Conservation (phyloP, 768 basidiomycete genomes). For the Suillus clintonianus region DNA sequence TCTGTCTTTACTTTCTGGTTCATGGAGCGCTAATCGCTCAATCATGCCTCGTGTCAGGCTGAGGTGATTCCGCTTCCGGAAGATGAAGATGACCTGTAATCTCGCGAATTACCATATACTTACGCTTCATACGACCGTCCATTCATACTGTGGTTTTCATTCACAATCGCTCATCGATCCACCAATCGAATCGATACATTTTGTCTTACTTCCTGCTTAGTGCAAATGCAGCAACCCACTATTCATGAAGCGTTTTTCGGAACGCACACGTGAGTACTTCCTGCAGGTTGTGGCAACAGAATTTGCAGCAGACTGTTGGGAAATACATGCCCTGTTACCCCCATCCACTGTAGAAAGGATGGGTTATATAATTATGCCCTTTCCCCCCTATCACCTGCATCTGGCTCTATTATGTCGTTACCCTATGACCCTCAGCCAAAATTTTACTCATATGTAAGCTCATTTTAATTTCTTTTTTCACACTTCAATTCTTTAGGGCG, state of each 20-base stretch:
- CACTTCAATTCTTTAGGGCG: too few relatives aligned
- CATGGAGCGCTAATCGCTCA: conserved; percentile 9
- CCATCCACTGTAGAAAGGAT: too few relatives aligned
- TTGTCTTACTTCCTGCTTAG: conserved; percentile 18
- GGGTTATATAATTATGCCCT: too few relatives aligned
- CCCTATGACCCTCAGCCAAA: too few relatives aligned
- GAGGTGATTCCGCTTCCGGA: conserved; percentile 94
- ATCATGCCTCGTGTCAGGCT: conserved; percentile 50
- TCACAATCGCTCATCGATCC: conserved; percentile 18
- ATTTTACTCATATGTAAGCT: too few relatives aligned
- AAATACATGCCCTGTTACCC: not conserved
- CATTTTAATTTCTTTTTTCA: too few relatives aligned
- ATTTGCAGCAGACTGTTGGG: not conserved
- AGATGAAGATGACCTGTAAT: conserved; percentile 88
- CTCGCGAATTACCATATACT: conserved; percentile 16
- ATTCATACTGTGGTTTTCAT: conserved; percentile 20
- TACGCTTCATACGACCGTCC: conserved; percentile 21
- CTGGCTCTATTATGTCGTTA: too few relatives aligned
- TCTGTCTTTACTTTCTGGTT: conserved; percentile 30
- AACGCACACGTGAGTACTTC: conserved; percentile 17
- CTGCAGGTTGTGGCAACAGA: conserved; percentile 4
- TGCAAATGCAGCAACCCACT: conserved; percentile 20
- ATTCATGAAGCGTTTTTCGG: conserved; percentile 26
- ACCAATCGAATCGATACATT: conserved; percentile 8
- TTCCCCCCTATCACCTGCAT: too few relatives aligned